Percentiles rank a stretch among this genome's conserved stretches.
Evolutionary conservation across 345 rosid genomes (phyloP).

Genomic region (Moringa oleifera): DNA sequence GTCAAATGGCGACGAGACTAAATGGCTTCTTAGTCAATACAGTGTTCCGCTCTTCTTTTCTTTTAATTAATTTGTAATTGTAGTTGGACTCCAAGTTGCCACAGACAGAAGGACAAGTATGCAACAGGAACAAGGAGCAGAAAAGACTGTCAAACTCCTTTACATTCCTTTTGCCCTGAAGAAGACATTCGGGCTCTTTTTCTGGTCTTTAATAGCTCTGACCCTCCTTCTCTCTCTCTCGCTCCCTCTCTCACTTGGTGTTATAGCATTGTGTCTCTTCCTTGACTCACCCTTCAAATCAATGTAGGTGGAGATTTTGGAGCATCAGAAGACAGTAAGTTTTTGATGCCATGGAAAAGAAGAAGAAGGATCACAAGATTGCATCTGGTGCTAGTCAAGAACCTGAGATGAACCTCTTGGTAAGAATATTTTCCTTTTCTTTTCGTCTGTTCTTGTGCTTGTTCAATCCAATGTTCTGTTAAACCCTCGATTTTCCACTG

Average conservation of each 20-base stretch:
- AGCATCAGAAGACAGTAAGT: not conserved
- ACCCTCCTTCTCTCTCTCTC: conserved; percentile 13
- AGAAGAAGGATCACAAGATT: conserved; percentile 21
- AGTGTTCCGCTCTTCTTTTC: not conserved
- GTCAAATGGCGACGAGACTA: not conserved
- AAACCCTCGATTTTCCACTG: too few species aligned
- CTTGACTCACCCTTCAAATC: not conserved
- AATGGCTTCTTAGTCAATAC: not conserved
- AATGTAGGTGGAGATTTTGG: too few species aligned
- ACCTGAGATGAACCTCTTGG: conserved; percentile 22
- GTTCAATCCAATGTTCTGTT: too few species aligned
- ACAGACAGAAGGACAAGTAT: conserved; percentile 18
- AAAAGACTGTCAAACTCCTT: conserved; percentile 13
- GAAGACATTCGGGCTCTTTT: conserved; percentile 16
- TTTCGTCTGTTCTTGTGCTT: too few species aligned
- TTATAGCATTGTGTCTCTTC: not conserved
- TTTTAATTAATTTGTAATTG: not conserved
- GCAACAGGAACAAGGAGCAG: conserved; percentile 16
- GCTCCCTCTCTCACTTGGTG: not conserved
- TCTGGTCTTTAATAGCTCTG: conserved; percentile 6
- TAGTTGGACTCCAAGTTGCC: conserved; percentile 2
- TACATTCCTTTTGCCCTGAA: conserved; percentile 13
- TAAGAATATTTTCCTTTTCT: not conserved
- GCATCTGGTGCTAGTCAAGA: conserved; percentile 10
- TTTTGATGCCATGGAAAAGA: conserved; percentile 26